phyloP scores from a whole-genome alignment of 768 basidiomycete species.

The Hygrophorus pudorinus region DNA sequence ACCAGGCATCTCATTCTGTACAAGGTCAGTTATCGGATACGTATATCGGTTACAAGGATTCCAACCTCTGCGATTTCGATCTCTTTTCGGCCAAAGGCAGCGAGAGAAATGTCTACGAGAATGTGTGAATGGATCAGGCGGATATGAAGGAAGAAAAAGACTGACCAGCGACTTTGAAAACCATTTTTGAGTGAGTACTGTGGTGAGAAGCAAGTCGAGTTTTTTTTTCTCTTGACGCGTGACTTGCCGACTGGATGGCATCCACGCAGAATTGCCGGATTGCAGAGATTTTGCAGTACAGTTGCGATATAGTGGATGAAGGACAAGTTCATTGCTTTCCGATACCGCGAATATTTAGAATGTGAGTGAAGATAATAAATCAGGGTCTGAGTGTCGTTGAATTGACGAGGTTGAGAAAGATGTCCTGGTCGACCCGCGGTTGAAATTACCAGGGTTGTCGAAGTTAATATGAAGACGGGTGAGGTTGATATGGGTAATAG shows the following conservation, averaged over 20 bases:
- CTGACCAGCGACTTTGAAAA: conserved; percentile 86
- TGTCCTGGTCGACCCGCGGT: conserved; percentile 57
- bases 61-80: conserved; percentile 95
- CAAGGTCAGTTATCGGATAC: conserved; percentile 7
- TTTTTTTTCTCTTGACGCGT: conserved; percentile 21
- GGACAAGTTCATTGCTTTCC: conserved; percentile 52
- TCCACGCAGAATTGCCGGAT: conserved; percentile 38
- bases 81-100: conserved; percentile 99
- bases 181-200: conserved; percentile 40
- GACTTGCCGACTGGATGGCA: neutral
- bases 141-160: neutral
- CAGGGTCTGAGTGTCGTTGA: no score
- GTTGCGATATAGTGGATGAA: conserved; percentile 36
- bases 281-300: conserved; percentile 64
- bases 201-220: conserved; percentile 5
- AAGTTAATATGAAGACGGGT: conserved; percentile 35
- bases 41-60: conserved; percentile 10
- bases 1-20: conserved; percentile 87
- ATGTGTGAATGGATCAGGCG: conserved; percentile 7
- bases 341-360: conserved; percentile 60
- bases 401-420: conserved; percentile 25
- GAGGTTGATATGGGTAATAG: conserved; percentile 42
- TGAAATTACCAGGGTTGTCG: conserved; percentile 55
- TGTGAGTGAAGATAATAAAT: no score
- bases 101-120: conserved; percentile 78